These are phyloP conservation scores for Coemansia sp. DNA, from an alignment of 192 early-diverging fungal species.

Conservation along the genomic window DNA sequence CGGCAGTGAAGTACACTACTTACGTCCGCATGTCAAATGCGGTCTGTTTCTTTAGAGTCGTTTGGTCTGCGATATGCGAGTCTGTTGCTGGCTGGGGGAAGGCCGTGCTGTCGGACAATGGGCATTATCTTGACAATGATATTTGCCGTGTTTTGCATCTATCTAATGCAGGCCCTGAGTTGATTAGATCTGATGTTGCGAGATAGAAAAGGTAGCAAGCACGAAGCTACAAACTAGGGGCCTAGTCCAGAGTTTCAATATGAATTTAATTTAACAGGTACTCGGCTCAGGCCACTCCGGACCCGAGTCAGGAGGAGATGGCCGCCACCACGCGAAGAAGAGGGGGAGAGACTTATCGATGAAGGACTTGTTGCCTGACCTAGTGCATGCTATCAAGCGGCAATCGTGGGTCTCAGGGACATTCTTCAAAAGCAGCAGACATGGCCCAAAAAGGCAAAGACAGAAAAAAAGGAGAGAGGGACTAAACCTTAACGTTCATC, in stretches of 20 bases:
- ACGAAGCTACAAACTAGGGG: background rate
- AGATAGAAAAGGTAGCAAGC: background rate
- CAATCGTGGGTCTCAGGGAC: constrained; percentile 1
- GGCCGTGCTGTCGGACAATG: background rate
- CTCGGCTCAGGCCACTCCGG: background rate
- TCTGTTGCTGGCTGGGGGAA: background rate
- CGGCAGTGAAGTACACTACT: background rate
- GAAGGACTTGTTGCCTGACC: background rate
- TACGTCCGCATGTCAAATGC: background rate
- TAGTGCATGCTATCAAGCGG: constrained; percentile 2
- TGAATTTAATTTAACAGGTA: background rate
- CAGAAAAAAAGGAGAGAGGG: background rate
- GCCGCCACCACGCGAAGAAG: background rate
- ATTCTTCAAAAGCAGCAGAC: background rate
- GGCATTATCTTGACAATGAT: background rate
- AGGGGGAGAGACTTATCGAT: background rate
- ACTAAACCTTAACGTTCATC: constrained; percentile 1
- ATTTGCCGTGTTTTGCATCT: background rate
- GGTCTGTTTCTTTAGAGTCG: background rate
- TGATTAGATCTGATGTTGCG: background rate
- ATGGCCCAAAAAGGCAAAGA: constrained; percentile 9
- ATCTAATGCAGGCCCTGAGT: background rate
- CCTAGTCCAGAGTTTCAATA: background rate
- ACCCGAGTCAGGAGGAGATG: background rate
- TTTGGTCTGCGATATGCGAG: background rate